Evolutionary conservation across 2,329 filamentous ascomycete genomes (phyloP).

Genomic region (Fusarium guadeloupense): DNA sequence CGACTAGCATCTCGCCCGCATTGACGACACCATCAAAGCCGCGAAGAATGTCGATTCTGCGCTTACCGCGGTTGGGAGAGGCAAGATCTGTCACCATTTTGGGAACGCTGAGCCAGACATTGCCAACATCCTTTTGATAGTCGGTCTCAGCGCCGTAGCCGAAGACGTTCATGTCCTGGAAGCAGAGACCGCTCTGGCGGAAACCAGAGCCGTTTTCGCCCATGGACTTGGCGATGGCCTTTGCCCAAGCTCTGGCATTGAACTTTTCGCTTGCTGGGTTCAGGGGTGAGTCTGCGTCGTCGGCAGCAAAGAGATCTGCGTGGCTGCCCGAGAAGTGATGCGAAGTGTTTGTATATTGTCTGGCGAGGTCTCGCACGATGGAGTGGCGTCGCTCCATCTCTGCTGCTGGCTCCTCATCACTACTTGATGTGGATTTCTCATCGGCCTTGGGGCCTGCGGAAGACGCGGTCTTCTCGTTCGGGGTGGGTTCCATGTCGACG

Average conservation of each 20-base stretch:
- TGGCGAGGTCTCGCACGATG: slow-evolving; percentile 33
- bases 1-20: slow-evolving; percentile 75
- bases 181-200: slow-evolving; percentile 50
- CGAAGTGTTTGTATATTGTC: slow-evolving; percentile 28
- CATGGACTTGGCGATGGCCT: slow-evolving; percentile 38
- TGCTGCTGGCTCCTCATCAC: slow-evolving; percentile 13
- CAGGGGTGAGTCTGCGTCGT: slow-evolving; percentile 52
- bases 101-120: slow-evolving; percentile 45
- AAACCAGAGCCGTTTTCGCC: slow-evolving; percentile 41
- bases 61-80: slow-evolving; percentile 13
- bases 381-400: slow-evolving; percentile 33
- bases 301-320: slow-evolving; percentile 26
- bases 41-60: slow-evolving; percentile 60
- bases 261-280: slow-evolving; percentile 62
- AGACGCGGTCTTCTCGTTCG: slow-evolving; percentile 15
- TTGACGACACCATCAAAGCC: slow-evolving; percentile 71
- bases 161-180: slow-evolving; percentile 55
- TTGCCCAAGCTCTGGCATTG: slow-evolving; percentile 54
- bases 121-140: slow-evolving; percentile 56
- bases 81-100: slow-evolving; percentile 4
- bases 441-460: not conserved
- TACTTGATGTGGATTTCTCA: slow-evolving; percentile 6
- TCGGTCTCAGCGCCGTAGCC: slow-evolving; percentile 60
- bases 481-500: slow-evolving; percentile 17
- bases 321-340: slow-evolving; percentile 22